Evolutionary conservation across 179 eudicot genomes (phyloP), one percentile per base, ranked within the genome.

Genomic region (Monotropa hypopitys): DNA sequence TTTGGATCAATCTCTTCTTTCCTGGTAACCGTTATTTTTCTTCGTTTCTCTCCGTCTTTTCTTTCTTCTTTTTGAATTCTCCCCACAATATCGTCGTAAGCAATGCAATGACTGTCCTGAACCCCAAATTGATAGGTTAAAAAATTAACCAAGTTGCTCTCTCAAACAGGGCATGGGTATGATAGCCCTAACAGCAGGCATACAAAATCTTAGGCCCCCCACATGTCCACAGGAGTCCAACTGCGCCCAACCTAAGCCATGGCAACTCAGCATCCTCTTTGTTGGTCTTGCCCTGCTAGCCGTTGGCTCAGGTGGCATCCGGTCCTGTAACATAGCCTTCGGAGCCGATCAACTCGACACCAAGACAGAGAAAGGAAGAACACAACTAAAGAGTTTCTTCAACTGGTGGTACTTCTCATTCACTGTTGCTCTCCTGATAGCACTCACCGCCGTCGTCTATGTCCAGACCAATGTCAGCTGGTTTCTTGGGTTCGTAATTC

Each of bases 321-420:
- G 93, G 53, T 90, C 97, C 0, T 92, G 97, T 84, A 88, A 88
- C 85, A 90, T 92, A 3, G 97, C 90, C 38, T 92, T 92, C 30
- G 97, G 97, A 9, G 96, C 96, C 9, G 97, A 92, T 50, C 96
- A 90, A 76, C 87, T 92, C 67, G 90, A 92, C 57, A 79, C 86
- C 0, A 85, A 16, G 23, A 92, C 93, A 0, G 83, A 85, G 26
- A 85, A 81, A 40, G 89, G 89, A 2, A 50, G 77, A 18, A 1
- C 77, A 21, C 82, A 82, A 16, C 85, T 87, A 53, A 69, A 79
- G 46, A 81, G 85, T 45, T 85, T 87, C 81, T 87, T 85, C 84
- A 78, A 87, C 59, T 87, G 84, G 81, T 85, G 87, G 88, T 87
- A 79, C 67, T 78, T 87, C 35, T 79, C 85, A 54, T 85, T 87